Conservation (phyloP, 2,329 filamentous ascomycete genomes). For the Rhynchosporium graminicola region DNA sequence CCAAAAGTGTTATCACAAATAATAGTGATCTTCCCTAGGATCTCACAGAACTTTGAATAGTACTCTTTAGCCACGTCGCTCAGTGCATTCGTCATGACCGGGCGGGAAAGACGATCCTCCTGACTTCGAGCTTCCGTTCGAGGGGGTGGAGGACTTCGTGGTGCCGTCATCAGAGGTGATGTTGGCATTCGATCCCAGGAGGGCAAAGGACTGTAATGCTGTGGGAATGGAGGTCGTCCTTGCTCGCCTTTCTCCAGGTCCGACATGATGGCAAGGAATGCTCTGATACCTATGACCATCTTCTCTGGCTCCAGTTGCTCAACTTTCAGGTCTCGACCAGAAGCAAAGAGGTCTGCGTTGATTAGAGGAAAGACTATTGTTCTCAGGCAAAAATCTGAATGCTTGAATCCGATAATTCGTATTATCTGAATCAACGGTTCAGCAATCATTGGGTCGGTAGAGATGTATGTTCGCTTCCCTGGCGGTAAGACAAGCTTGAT, state of each 20-base stretch:
- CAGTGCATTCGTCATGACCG: slow-evolving; percentile 62
- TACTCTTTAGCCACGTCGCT: slow-evolving; percentile 79
- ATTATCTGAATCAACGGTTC: slow-evolving; percentile 93
- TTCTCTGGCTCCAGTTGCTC: slow-evolving; percentile 94
- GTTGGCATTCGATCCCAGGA: slow-evolving; percentile 48
- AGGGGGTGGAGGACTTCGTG: slow-evolving; percentile 30
- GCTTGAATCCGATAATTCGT: slow-evolving; percentile 88
- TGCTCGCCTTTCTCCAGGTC: slow-evolving; percentile 85
- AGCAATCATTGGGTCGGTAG: slow-evolving; percentile 78
- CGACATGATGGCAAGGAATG: slow-evolving; percentile 89
- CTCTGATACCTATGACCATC: slow-evolving; percentile 94
- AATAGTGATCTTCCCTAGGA: slow-evolving; percentile 92
- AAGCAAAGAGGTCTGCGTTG: slow-evolving; percentile 84
- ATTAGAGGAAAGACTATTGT: slow-evolving; percentile 93
- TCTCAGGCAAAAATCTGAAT: slow-evolving; percentile 91
- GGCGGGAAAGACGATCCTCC: slow-evolving; percentile 67
- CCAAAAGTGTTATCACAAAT: slow-evolving; percentile 97
- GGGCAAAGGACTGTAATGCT: slow-evolving; percentile 53
- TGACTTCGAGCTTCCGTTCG: slow-evolving; percentile 40
- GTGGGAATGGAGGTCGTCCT: slow-evolving; percentile 80
- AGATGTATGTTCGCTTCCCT: slow-evolving; percentile 77
- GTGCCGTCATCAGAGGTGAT: slow-evolving; percentile 51
- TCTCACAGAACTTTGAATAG: slow-evolving; percentile 90
- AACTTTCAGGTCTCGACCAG: slow-evolving; percentile 61
- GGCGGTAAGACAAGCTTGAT: slow-evolving; percentile 80